phyloP scores from a whole-genome alignment of 805 yeast genomes.

The Limtongia smithiae region DNA sequence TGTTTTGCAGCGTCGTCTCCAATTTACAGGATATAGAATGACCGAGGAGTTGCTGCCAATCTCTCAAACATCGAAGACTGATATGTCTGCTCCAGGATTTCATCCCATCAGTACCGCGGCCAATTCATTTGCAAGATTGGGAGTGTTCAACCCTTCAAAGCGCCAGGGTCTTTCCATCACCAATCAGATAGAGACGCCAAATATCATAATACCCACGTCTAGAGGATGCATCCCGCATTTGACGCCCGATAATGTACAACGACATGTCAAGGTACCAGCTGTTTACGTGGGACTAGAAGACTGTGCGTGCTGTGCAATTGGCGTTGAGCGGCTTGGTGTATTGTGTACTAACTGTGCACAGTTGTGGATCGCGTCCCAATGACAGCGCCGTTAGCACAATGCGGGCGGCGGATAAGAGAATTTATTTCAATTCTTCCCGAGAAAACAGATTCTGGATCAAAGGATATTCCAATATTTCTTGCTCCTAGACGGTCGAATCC shows the following conservation, averaged over 20 bases:
- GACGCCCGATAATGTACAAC: conserved; percentile 41
- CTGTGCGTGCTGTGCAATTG: conserved; percentile 23
- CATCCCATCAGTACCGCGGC: no score
- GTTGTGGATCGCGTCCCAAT: conserved; percentile 36
- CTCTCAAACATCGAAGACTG: no score
- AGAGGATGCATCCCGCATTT: conserved; percentile 44
- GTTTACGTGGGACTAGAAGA: conserved; percentile 40
- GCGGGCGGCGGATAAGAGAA: conserved; percentile 17
- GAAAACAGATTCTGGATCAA: no score
- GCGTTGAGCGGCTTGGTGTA: background rate
- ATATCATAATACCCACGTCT: conserved; percentile 36
- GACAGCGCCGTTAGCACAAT: conserved; percentile 15
- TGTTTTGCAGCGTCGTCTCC: no score
- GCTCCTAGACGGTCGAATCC: conserved; percentile 36
- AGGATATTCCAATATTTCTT: conserved; percentile 31
- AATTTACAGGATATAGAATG: no score
- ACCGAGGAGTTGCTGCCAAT: no score
- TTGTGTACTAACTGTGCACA: conserved; percentile 1
- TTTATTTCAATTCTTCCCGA: conserved; percentile 35
- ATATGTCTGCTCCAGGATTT: no score
- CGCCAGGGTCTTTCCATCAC: no score
- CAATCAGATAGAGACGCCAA: conserved; percentile 19
- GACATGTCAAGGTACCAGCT: conserved; percentile 29
- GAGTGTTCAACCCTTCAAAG: no score
- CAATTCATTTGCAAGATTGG: no score